Conservation (phyloP, 2,329 filamentous ascomycete genomes). For the Cladophialophora psammophila region DNA sequence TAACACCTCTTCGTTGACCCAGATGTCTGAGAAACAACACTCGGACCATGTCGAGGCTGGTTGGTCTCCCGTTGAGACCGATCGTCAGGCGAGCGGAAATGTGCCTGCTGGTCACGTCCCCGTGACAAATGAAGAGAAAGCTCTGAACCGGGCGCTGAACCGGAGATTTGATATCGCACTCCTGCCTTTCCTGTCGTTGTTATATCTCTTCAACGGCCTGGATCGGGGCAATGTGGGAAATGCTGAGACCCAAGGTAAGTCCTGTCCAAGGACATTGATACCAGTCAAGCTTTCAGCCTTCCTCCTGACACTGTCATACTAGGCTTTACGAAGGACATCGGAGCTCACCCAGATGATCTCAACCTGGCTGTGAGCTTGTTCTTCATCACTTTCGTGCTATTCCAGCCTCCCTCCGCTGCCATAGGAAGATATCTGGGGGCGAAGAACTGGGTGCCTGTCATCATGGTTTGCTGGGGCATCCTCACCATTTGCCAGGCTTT, state of each 20-base stretch:
- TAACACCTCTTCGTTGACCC: neutral
- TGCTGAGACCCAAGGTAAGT: slow-evolving; percentile 55
- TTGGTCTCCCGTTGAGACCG: slow-evolving; percentile 13
- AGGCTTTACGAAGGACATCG: slow-evolving; percentile 63
- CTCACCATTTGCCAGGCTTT: slow-evolving; percentile 58
- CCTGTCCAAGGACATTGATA: neutral
- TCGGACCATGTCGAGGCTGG: slow-evolving; percentile 27
- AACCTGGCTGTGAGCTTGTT: slow-evolving; percentile 65
- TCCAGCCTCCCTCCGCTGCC: slow-evolving; percentile 63
- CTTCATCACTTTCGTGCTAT: slow-evolving; percentile 65
- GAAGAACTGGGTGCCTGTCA: slow-evolving; percentile 62
- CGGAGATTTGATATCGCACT: slow-evolving; percentile 60
- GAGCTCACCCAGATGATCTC: slow-evolving; percentile 59
- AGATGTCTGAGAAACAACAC: slow-evolving; percentile 17
- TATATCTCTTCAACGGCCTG: slow-evolving; percentile 62
- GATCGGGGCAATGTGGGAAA: slow-evolving; percentile 64
- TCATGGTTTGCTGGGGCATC: slow-evolving; percentile 62
- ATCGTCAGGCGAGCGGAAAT: slow-evolving; percentile 10
- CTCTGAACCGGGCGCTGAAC: slow-evolving; percentile 34
- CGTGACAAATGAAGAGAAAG: slow-evolving; percentile 24
- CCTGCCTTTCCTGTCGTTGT: slow-evolving; percentile 59
- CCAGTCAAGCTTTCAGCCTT: neutral
- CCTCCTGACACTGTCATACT: slow-evolving; percentile 45
- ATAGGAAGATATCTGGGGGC: slow-evolving; percentile 54
- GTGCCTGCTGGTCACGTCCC: slow-evolving; percentile 27